phyloP scores from a whole-genome alignment of 495 filamentous ascomycete genomes.

The Hypoxylon crocopeplum region DNA sequence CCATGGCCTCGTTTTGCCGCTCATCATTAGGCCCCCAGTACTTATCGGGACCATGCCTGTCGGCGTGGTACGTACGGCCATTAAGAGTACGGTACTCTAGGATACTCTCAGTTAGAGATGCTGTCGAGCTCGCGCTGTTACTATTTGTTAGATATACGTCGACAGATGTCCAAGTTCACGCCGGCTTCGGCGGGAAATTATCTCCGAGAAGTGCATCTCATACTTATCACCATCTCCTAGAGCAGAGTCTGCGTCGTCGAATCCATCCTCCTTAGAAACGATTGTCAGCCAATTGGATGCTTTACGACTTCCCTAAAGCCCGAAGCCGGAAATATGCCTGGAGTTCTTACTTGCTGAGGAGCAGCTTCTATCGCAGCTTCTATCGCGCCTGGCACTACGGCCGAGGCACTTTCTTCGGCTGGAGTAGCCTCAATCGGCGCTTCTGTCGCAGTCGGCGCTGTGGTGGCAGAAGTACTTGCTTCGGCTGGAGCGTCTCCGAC shows the following conservation, averaged over 20 bases:
- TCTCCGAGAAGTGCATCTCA: conserved; percentile 6
- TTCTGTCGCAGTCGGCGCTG: background rate
- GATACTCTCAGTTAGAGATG: conserved; percentile 53
- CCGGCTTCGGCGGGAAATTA: too few relatives aligned
- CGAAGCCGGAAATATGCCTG: background rate
- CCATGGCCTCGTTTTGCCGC: conserved; percentile 46
- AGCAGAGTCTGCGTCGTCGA: conserved; percentile 48
- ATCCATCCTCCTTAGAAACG: conserved; percentile 7
- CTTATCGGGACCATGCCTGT: conserved; percentile 20
- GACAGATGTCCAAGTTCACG: too few relatives aligned
- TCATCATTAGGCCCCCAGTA: conserved; percentile 51
- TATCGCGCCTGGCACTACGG: conserved; percentile 5
- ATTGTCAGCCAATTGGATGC: conserved; percentile 5
- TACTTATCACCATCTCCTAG: conserved; percentile 44
- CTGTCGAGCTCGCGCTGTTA: conserved; percentile 46
- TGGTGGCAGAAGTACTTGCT: background rate
- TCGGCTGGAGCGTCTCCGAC: too few relatives aligned
- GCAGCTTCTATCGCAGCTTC: conserved; percentile 21
- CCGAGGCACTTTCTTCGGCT: background rate
- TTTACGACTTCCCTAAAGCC: background rate
- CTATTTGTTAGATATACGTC: conserved; percentile 5
- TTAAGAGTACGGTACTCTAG: conserved; percentile 52
- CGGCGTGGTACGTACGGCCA: conserved; percentile 50
- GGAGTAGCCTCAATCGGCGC: too few relatives aligned
- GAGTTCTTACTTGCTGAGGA: conserved; percentile 13